A percentile compares a stretch with the other conserved stretches of the same genome.
Conservation (phyloP, 192 early-diverging fungal genomes). For the Thoreauomyces humboldtii region DNA sequence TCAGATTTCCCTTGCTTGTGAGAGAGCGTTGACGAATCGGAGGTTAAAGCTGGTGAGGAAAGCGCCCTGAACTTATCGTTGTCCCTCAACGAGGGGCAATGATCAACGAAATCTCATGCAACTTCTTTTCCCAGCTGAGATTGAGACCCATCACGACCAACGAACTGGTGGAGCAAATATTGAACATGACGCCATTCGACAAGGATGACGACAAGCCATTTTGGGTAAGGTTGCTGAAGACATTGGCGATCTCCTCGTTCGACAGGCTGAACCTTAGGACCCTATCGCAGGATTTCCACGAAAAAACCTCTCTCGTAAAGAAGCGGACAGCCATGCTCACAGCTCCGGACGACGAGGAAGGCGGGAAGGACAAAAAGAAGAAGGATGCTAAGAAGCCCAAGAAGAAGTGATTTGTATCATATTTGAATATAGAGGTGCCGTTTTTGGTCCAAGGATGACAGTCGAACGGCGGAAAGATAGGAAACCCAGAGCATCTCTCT, state of each 20-base stretch:
- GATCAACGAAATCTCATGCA: no score
- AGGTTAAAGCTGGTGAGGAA: conserved; percentile 43
- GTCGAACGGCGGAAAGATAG: not conserved
- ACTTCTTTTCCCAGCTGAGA: no score
- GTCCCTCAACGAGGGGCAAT: no score
- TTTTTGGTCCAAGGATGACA: no score
- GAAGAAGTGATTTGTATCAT: no score
- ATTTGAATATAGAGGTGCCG: no score
- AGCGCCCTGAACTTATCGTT: no score
- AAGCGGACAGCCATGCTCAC: conserved; percentile 43
- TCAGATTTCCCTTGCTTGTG: conserved; percentile 36
- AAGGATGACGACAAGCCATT: conserved; percentile 46
- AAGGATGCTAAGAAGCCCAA: conserved; percentile 25
- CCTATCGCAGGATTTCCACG: conserved; percentile 52
- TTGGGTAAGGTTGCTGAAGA: conserved; percentile 43
- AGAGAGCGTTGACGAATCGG: conserved; percentile 45
- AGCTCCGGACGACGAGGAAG: conserved; percentile 42
- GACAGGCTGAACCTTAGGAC: not conserved
- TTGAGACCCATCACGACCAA: conserved; percentile 40
- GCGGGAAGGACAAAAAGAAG: conserved; percentile 35
- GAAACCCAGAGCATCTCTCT: no score
- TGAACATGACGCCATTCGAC: conserved; percentile 42
- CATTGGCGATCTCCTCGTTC: not conserved
- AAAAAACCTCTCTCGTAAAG: conserved; percentile 49
- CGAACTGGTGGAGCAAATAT: conserved; percentile 52